phyloP scores from a whole-genome alignment of 1,284 basidiomycete species.

The Lentinula novae-zelandiae region DNA sequence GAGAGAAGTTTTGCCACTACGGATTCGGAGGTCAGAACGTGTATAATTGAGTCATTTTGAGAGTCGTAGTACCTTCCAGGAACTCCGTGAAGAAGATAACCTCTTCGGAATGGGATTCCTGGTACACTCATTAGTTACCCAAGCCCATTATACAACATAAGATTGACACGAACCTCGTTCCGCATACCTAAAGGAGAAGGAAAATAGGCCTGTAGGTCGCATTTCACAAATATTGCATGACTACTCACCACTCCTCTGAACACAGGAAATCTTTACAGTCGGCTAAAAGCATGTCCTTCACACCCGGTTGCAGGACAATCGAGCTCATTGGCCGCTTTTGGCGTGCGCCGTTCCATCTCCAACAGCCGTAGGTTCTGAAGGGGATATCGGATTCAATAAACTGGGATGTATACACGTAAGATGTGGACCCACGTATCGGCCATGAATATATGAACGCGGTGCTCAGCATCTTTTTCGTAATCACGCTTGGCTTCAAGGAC shows the following conservation, averaged over 20 bases:
- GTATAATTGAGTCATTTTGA: slow-evolving; percentile 13
- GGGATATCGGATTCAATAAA: slow-evolving; percentile 2
- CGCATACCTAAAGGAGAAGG: slow-evolving; percentile 58
- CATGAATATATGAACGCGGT: slow-evolving; percentile 82
- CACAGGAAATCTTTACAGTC: slow-evolving; percentile 82
- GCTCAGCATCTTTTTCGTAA: slow-evolving; percentile 84
- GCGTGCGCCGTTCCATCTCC: slow-evolving; percentile 83
- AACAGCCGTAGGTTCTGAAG: slow-evolving; percentile 62
- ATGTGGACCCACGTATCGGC: slow-evolving; percentile 68
- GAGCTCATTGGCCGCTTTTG: slow-evolving; percentile 85
- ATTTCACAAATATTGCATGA: slow-evolving; percentile 5
- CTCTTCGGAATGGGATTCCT: slow-evolving; percentile 85
- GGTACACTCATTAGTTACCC: background rate
- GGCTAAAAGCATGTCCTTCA: slow-evolving; percentile 82
- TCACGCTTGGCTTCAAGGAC: slow-evolving; percentile 81
- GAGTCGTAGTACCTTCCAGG: slow-evolving; percentile 62
- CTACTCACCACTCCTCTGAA: slow-evolving; percentile 75
- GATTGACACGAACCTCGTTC: slow-evolving; percentile 60
- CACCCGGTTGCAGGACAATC: slow-evolving; percentile 79
- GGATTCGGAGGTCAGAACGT: slow-evolving; percentile 17
- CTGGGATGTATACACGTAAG: slow-evolving; percentile 10
- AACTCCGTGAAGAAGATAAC: slow-evolving; percentile 80
- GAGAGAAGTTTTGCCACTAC: slow-evolving; percentile 76
- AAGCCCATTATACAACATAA: too few species aligned
- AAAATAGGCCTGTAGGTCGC: slow-evolving; percentile 11